These are phyloP conservation scores for Mariannaea elegans DNA, from an alignment of 2,329 filamentous ascomycete genomes.

Conservation along the genomic window DNA sequence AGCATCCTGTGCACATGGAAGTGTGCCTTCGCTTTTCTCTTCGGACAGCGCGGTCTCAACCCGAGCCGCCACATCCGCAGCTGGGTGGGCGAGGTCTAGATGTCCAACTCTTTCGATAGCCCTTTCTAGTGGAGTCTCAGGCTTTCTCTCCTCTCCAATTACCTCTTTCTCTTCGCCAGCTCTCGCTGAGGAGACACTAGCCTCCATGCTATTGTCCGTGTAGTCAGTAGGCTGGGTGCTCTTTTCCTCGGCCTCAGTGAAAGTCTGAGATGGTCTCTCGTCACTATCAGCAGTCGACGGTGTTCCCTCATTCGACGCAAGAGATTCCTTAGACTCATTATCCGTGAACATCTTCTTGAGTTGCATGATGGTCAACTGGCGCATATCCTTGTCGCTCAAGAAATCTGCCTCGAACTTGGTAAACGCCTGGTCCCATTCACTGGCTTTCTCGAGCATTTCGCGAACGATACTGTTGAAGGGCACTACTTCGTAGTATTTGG, in stretches of 20 bases:
- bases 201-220: constrained; percentile 46
- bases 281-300: constrained; percentile 62
- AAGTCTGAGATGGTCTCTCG: constrained; percentile 56
- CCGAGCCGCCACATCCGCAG: constrained; percentile 38
- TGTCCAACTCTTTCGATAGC: constrained; percentile 59
- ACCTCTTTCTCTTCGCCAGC: constrained; percentile 34
- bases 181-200: constrained; percentile 41
- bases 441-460: constrained; percentile 90
- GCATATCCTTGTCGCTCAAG: constrained; percentile 96
- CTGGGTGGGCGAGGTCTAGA: constrained; percentile 57
- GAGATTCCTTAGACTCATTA: constrained; percentile 81
- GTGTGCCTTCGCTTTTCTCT: constrained; percentile 8
- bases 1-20: constrained; percentile 19
- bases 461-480: constrained; percentile 90
- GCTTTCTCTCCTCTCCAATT: constrained; percentile 43
- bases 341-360: constrained; percentile 95
- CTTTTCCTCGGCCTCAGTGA: constrained; percentile 58
- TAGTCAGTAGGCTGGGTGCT: constrained; percentile 54
- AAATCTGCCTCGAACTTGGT: constrained; percentile 91
- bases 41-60: constrained; percentile 18
- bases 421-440: constrained; percentile 93
- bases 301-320: constrained; percentile 74
- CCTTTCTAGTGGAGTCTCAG: constrained; percentile 43
- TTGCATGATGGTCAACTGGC: constrained; percentile 89
- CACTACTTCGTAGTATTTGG: constrained; percentile 96